Conservation (phyloP, 345 rosid genomes). For the Arabis hirsuta region DNA sequence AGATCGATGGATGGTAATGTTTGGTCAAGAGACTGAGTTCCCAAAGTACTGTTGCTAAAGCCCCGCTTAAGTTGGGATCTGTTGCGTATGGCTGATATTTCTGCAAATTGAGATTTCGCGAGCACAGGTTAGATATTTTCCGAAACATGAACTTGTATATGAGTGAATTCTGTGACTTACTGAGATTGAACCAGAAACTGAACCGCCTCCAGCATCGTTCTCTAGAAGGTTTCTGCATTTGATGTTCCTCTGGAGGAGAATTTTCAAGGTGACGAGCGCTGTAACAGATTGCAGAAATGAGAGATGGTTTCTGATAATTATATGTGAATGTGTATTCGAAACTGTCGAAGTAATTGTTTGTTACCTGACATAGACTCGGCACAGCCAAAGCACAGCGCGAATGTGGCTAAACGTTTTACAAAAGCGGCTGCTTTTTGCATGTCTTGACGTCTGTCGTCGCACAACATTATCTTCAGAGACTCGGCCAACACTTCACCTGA, state of each 20-base stretch:
- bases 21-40: constrained; percentile 78
- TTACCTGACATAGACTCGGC: constrained; percentile 94
- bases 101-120: constrained; percentile 47
- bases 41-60: constrained; percentile 94
- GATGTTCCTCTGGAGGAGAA: constrained; percentile 78
- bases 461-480: constrained; percentile 91
- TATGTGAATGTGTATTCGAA: not conserved
- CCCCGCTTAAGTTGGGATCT: constrained; percentile 92
- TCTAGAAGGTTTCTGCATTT: constrained; percentile 91
- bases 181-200: constrained; percentile 81
- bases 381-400: constrained; percentile 76
- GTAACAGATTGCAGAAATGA: constrained; percentile 28
- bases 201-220: constrained; percentile 98
- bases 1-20: constrained; percentile 81
- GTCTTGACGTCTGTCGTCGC: constrained; percentile 93
- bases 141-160: not conserved
- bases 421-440: constrained; percentile 99
- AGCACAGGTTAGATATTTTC: not conserved
- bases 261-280: constrained; percentile 86
- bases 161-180: constrained; percentile 51
- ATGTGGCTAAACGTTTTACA: constrained; percentile 86
- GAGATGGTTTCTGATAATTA: not conserved
- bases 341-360: constrained; percentile 4
- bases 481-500: constrained; percentile 84
- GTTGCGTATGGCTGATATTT: constrained; percentile 80